A percentile compares a stretch with the other conserved stretches of the same genome.
Evolutionary conservation across 2,329 filamentous ascomycete genomes (phyloP).

Genomic region (Ambrosiella beaveri): DNA sequence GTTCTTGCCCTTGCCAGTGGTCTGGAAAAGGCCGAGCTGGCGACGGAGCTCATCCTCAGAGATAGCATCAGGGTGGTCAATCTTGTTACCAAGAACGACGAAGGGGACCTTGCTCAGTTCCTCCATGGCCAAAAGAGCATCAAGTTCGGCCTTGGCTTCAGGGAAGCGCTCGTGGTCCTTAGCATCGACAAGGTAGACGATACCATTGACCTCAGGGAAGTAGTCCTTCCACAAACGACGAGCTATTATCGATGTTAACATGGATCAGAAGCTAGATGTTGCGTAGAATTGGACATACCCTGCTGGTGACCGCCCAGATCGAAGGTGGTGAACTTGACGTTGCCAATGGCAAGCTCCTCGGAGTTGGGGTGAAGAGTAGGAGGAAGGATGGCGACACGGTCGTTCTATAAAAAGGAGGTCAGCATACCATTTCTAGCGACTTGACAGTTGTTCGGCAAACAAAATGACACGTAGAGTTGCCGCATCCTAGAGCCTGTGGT

Average conservation of each 20-base stretch:
- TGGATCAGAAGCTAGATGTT: background rate
- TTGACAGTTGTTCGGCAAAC: too few relatives aligned
- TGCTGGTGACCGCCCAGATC: conserved; percentile 89
- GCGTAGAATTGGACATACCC: conserved; percentile 32
- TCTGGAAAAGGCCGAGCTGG: conserved; percentile 86
- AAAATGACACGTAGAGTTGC: too few relatives aligned
- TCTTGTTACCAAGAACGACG: conserved; percentile 96
- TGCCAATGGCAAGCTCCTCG: conserved; percentile 82
- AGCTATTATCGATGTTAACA: conserved; percentile 31
- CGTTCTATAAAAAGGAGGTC: conserved; percentile 41
- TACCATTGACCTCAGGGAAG: conserved; percentile 89
- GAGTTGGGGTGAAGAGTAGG: conserved; percentile 85
- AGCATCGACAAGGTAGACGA: conserved; percentile 94
- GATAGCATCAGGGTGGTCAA: conserved; percentile 90
- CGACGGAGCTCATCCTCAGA: conserved; percentile 90
- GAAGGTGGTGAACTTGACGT: conserved; percentile 87
- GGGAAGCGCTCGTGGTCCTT: conserved; percentile 90
- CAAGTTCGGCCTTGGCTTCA: conserved; percentile 93
- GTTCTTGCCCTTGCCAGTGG: conserved; percentile 89
- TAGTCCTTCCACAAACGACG: conserved; percentile 93
- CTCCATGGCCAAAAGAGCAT: conserved; percentile 91
- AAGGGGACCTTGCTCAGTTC: conserved; percentile 92
- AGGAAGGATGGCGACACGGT: conserved; percentile 78
- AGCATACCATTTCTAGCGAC: background rate
- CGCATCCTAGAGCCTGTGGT: background rate